phyloP scores from a whole-genome alignment of 2,329 filamentous ascomycete genomes.

The Lasiodiplodia theobromae region DNA sequence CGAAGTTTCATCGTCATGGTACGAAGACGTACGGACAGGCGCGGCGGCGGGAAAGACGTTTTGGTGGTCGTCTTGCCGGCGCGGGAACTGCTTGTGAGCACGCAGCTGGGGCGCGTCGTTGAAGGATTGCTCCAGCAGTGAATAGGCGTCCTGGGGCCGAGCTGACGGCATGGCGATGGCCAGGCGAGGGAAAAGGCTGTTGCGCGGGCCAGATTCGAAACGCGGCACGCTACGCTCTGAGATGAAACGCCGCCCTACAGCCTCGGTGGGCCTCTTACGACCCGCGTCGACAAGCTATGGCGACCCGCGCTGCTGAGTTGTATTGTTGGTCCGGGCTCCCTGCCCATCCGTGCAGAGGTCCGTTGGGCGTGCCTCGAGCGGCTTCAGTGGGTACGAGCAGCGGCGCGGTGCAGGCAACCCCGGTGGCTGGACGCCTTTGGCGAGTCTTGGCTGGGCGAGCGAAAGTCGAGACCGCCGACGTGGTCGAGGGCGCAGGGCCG shows the following conservation, averaged over 20 bases:
- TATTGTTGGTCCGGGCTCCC: slow-evolving; percentile 8
- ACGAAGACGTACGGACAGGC: slow-evolving; percentile 35
- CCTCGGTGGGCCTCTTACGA: slow-evolving; percentile 17
- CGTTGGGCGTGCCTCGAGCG: slow-evolving; percentile 10
- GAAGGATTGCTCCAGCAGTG: slow-evolving; percentile 44
- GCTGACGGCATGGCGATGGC: slow-evolving; percentile 27
- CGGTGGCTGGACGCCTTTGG: slow-evolving; percentile 22
- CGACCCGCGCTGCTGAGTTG: slow-evolving; percentile 22
- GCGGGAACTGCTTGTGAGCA: slow-evolving; percentile 40
- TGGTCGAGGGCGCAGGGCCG: background rate
- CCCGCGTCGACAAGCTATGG: slow-evolving; percentile 11
- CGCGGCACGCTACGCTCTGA: slow-evolving; percentile 17
- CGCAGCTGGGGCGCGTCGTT: slow-evolving; percentile 37
- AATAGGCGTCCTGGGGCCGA: slow-evolving; percentile 37
- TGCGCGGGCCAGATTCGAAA: slow-evolving; percentile 19
- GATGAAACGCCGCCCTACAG: slow-evolving; percentile 17
- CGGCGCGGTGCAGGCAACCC: slow-evolving; percentile 15
- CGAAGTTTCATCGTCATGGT: slow-evolving; percentile 39
- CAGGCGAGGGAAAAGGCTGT: slow-evolving; percentile 9
- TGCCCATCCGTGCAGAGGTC: slow-evolving; percentile 14
- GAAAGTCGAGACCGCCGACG: slow-evolving; percentile 1
- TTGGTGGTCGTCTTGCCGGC: slow-evolving; percentile 39
- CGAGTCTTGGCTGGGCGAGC: background rate
- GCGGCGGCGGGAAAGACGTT: slow-evolving; percentile 36
- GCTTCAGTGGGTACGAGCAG: slow-evolving; percentile 19